These are phyloP conservation scores for Xylaria sp. DNA, from an alignment of 2,329 filamentous ascomycete genomes.

Conservation along the genomic window DNA sequence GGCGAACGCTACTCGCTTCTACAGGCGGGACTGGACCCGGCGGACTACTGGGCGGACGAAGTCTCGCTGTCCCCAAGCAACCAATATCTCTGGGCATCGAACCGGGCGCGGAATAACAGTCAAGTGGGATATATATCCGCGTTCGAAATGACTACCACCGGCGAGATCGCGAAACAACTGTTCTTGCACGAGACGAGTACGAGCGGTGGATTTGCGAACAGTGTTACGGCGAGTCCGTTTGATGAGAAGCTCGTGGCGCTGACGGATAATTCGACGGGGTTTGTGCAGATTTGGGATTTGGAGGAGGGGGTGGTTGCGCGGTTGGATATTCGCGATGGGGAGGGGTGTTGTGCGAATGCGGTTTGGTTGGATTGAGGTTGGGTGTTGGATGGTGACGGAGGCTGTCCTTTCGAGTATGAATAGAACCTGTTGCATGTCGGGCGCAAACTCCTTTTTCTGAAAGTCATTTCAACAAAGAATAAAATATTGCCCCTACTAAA, in stretches of 20 bases:
- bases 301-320: slow-evolving; percentile 20
- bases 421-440: too few species aligned
- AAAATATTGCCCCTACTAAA: background rate
- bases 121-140: slow-evolving; percentile 33
- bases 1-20: slow-evolving; percentile 24
- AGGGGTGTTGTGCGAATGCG: slow-evolving; percentile 28
- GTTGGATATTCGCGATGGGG: slow-evolving; percentile 23
- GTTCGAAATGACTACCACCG: slow-evolving; percentile 28
- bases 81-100: slow-evolving; percentile 32
- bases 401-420: too few species aligned
- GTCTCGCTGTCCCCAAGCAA: slow-evolving; percentile 28
- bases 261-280: slow-evolving; percentile 34
- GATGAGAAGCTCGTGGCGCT: slow-evolving; percentile 32
- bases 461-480: too few species aligned
- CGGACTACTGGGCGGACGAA: slow-evolving; percentile 33
- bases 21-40: slow-evolving; percentile 16
- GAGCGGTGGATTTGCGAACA: slow-evolving; percentile 35
- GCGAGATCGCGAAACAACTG: slow-evolving; percentile 27
- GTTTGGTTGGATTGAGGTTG: slow-evolving; percentile 26
- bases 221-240: slow-evolving; percentile 31
- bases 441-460: too few species aligned
- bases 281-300: slow-evolving; percentile 35
- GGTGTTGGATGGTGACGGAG: too few species aligned
- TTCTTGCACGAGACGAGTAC: slow-evolving; percentile 31
- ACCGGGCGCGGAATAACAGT: slow-evolving; percentile 18